Evolutionary conservation across 2,329 filamentous ascomycete species (phyloP).

Genomic region (Pestalotiopsis sp.): DNA sequence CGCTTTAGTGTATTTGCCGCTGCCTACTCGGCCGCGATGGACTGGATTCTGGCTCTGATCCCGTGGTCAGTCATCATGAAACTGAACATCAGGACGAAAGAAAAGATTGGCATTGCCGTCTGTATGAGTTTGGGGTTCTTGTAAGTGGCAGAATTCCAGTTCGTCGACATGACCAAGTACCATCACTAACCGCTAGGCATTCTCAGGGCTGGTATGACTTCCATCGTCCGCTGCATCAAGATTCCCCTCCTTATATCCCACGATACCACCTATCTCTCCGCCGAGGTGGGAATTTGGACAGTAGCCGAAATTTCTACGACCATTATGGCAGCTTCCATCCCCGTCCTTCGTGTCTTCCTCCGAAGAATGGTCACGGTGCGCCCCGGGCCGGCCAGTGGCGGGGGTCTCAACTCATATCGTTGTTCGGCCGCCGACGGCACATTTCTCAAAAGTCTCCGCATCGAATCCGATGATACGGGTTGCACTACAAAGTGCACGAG

Average conservation of each 20-base stretch:
- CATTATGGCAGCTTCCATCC: conserved; percentile 35
- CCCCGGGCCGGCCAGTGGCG: not conserved
- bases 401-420: not conserved
- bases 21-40: conserved; percentile 31
- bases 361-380: conserved; percentile 3
- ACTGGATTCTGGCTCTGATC: conserved; percentile 37
- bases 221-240: conserved; percentile 18
- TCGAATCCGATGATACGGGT: not conserved
- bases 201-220: conserved; percentile 18
- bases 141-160: conserved; percentile 11
- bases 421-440: not conserved
- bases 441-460: not conserved
- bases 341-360: conserved; percentile 11
- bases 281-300: conserved; percentile 27
- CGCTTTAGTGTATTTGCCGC: conserved; percentile 20
- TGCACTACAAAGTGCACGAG: not conserved
- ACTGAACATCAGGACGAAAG: conserved; percentile 36
- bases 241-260: conserved; percentile 14
- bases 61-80: conserved; percentile 39
- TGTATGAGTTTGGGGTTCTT: conserved; percentile 38
- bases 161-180: not conserved
- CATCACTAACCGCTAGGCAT: not conserved
- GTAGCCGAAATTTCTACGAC: conserved; percentile 34
- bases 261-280: conserved; percentile 14
- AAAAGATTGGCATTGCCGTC: conserved; percentile 36